A percentile compares a stretch with the other conserved stretches of the same genome.
Conservation (phyloP, 2,329 filamentous ascomycete genomes). For the Coccinonectria pachysandricola region DNA sequence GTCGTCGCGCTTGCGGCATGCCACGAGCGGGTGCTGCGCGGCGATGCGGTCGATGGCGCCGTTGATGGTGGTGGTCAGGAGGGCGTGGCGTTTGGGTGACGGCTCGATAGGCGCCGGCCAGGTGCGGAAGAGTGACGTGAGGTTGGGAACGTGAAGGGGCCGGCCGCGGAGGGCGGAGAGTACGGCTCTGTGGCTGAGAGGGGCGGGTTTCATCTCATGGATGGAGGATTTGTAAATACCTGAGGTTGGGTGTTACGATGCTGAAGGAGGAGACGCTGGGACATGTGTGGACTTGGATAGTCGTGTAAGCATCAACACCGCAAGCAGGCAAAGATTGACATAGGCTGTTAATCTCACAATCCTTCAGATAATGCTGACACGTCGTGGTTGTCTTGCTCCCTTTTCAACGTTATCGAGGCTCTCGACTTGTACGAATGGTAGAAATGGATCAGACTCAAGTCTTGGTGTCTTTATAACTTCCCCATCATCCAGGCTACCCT, state of each 20-base stretch:
- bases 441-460: no score
- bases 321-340: no score
- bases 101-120: slow-evolving; percentile 18
- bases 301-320: no score
- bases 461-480: no score
- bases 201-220: slow-evolving; percentile 10
- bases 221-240: no score
- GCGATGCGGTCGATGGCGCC: slow-evolving; percentile 22
- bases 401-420: no score
- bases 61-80: slow-evolving; percentile 11
- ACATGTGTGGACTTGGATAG: no score
- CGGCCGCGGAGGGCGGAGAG: slow-evolving; percentile 17
- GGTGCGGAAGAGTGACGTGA: slow-evolving; percentile 13
- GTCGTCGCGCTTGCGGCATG: slow-evolving; percentile 23
- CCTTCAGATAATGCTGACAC: no score
- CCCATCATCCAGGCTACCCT: no score
- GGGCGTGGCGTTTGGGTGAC: slow-evolving; percentile 14
- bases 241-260: slow-evolving; percentile 2
- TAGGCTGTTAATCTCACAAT: no score
- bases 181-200: slow-evolving; percentile 11
- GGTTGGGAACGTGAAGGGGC: slow-evolving; percentile 18
- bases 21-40: slow-evolving; percentile 19
- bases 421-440: no score
- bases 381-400: no score
- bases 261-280: neutral